Base-by-base conservation (phyloP, 352 stramenopile species). In the Phytophthora hibernalis region DNA sequence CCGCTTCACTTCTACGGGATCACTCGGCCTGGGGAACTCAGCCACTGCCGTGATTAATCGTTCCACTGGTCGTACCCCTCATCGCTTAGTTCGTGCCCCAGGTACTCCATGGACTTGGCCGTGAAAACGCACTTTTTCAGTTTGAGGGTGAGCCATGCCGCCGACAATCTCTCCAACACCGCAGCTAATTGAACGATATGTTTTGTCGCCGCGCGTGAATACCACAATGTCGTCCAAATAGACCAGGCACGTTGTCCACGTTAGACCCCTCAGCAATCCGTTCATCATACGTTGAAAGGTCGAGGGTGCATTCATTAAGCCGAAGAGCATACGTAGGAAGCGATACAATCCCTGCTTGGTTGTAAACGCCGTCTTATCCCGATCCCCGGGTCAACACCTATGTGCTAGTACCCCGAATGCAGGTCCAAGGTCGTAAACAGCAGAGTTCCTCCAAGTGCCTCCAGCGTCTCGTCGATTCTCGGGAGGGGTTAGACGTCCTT, bases 271-370 rank as follows among this genome's bases (percentile, higher is more conserved):
- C 11, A 75, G 44, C 1, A 61, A 42, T 15, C 52, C 61, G 18
- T 75, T 48, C 68, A 75, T 75, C 16, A 75, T 48, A 0, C 58
- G 18, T 16, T 75, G 61, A 37, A 75, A 75, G 0, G 57, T 75
- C 1, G 22, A 44, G 0, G 68, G 54, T 0, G 65, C 65, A 16
- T 69, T 74, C 35, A 51, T 60, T 0, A 69, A 18, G 0, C 65
- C 54, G 21, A 69, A 69, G 0, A 54, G 58, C 58, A 74, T 74
- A 1, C 65, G 15, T 20, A 5, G 0, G 31, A 74, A 69, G 0
- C 47, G 43, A 18, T 63, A 51, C 8, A 69, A 24, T 0, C 65
- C 65, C 10, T 63, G 4, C 11, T 56, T n/a, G 1, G 48, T 63
- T 0, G 52, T n/a, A 12, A 74, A 69, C 9, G 54, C 65, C 15